Evolutionary conservation across 129 eudicot genomes (phyloP), one percentile per base, ranked within the genome.

Genomic region (Silybum marianum): DNA sequence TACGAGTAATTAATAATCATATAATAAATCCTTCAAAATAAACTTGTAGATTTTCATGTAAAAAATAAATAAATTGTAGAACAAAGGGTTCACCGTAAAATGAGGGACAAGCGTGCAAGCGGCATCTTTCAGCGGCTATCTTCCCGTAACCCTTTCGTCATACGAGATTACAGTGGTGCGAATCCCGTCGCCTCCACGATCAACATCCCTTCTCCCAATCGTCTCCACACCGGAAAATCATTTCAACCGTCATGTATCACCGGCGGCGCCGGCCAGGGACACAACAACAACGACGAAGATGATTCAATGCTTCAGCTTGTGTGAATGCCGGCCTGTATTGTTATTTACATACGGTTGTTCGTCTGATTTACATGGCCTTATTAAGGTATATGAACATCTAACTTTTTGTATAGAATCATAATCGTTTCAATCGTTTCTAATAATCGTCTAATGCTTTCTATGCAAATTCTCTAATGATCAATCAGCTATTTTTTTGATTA

Each of bases 331-430:
- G 86, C 82, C 1, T 60, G 69, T 62, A 60, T 60, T 69, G 22
- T 81, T 12, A 62, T 65, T 26, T n/a, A 22, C 71, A 19, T 54
- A 83, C 65, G 38, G 78, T 28, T 21, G 16, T 23, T 76, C 48
- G 24, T 82, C 72, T 82, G 39, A 83, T 72, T 84, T 22, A 28
- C 63, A 79, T 78, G 87, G 87, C 83, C 46, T 72, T 78, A 7
- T 42, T 69, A 14, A 83, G 86, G 86, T 83, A 78, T 34, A 23
- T 54, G 14, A n/a, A 21, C 19, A 21, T 26, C 69, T 5, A 73
- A 19, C 76, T 63, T 81, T 22, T 28, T 25, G 4, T 42, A 7
- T 42, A 26, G 28, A 12, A 63, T 73, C 51, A 4, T 73, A 24
- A 28, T n/a, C 42, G 21, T 78, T 18, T 23, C 63, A 19, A 2